A percentile compares a stretch with the other conserved stretches of the same genome.
Evolutionary conservation across 2,329 filamentous ascomycete species (phyloP).

Genomic region (Xylaria sp.): DNA sequence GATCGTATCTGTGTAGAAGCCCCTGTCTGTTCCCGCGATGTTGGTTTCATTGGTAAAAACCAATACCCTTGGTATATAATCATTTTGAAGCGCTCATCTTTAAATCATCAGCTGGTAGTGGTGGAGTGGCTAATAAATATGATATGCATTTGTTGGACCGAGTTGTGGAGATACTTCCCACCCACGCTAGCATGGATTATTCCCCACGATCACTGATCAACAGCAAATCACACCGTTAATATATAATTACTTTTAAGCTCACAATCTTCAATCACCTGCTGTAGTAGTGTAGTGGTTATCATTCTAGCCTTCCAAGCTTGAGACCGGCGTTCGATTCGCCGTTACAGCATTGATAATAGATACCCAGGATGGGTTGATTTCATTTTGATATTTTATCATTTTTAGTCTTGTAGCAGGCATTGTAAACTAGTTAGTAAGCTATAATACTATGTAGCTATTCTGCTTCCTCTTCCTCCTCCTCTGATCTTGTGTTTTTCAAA

Average conservation of each 20-base stretch:
- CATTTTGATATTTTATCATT: no score
- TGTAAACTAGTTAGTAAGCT: not conserved
- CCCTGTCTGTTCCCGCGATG: not conserved
- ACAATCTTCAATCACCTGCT: not conserved
- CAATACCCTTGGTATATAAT: no score
- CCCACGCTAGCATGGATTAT: not conserved
- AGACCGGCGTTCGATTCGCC: conserved; percentile 33
- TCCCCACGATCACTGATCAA: not conserved
- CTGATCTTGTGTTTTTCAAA: no score
- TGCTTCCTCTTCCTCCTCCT: no score
- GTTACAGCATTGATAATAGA: conserved; percentile 20
- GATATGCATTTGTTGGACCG: not conserved
- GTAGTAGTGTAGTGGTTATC: conserved; percentile 16
- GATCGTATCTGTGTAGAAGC: not conserved
- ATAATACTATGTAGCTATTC: not conserved
- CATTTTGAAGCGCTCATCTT: no score
- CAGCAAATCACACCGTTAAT: not conserved
- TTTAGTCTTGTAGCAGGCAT: not conserved
- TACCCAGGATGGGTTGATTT: not conserved
- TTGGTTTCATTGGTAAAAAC: not conserved
- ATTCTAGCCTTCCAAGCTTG: conserved; percentile 13
- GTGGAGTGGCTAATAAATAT: conserved; percentile 8
- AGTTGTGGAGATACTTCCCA: not conserved
- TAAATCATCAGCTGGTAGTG: not conserved
- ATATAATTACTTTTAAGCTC: no score